Evolutionary conservation across 768 basidiomycete genomes (phyloP).

Genomic region (Agaricus blazei): DNA sequence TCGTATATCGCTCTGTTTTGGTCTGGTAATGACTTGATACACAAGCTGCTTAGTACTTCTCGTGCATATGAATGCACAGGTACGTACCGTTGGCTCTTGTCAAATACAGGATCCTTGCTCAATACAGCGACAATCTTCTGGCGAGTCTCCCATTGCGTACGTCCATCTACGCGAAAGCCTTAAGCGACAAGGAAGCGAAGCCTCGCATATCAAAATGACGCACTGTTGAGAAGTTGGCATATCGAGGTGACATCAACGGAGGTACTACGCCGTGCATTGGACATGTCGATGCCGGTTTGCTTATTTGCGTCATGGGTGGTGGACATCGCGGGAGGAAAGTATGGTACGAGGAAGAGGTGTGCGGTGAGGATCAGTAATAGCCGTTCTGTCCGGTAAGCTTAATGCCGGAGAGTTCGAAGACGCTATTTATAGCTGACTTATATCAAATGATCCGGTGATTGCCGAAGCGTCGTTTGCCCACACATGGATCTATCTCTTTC

Average conservation of each 20-base stretch:
- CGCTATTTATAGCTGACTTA: no score
- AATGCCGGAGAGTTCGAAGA: no score
- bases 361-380: no score
- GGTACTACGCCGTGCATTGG: slow-evolving; percentile 36
- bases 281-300: slow-evolving; percentile 51
- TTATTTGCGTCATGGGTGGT: slow-evolving; percentile 31
- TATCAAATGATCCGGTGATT: no score
- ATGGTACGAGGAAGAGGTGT: no score
- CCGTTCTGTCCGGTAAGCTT: no score
- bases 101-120: slow-evolving; percentile 51
- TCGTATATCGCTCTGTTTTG: slow-evolving; percentile 52
- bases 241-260: slow-evolving; percentile 38
- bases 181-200: not conserved
- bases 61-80: not conserved
- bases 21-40: slow-evolving; percentile 47
- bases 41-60: not conserved
- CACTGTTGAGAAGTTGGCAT: slow-evolving; percentile 48
- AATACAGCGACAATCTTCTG: slow-evolving; percentile 40
- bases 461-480: no score
- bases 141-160: slow-evolving; percentile 44
- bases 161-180: slow-evolving; percentile 34
- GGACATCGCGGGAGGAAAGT: not conserved
- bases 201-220: slow-evolving; percentile 14
- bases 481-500: no score
- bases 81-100: slow-evolving; percentile 49